These are phyloP conservation scores for Fusarium succisae DNA, from an alignment of 2,329 filamentous ascomycete genomes.

Conservation along the genomic window DNA sequence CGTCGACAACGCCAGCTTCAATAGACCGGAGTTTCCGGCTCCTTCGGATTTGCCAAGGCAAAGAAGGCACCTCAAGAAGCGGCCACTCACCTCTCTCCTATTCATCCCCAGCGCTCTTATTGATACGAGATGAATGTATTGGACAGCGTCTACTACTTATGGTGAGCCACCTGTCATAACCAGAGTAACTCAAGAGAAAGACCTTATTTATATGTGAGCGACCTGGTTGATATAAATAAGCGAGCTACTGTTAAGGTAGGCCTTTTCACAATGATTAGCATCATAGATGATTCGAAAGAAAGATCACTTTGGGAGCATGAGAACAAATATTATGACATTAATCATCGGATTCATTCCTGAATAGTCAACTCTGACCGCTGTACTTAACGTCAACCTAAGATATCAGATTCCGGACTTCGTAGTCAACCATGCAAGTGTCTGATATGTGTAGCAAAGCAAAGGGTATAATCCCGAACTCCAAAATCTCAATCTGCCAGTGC, in stretches of 20 bases:
- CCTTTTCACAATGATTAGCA: not conserved
- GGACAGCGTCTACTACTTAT: not conserved
- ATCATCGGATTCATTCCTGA: not conserved
- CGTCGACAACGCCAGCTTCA: not conserved
- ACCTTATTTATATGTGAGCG: not conserved
- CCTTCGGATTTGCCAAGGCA: not conserved
- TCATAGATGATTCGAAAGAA: not conserved
- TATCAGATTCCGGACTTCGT: not conserved
- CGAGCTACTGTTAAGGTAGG: not conserved
- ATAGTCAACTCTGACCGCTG: not conserved
- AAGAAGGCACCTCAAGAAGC: not conserved
- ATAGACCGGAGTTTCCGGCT: not conserved
- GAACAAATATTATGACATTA: not conserved
- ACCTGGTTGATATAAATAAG: not conserved
- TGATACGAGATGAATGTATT: not conserved
- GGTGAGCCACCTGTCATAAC: not conserved
- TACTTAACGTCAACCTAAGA: not conserved
- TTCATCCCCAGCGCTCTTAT: not conserved
- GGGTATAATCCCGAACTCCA: slow-evolving; percentile 1
- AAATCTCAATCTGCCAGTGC: not conserved
- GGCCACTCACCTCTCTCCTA: not conserved
- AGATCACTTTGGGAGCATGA: not conserved
- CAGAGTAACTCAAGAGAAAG: not conserved
- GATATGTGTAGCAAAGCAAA: not conserved
- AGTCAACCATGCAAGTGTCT: not conserved